A percentile compares a stretch with the other conserved stretches of the same genome.
phyloP scores from a whole-genome alignment of 2,329 filamentous ascomycete genomes.

The Exutisphaerella laricina region DNA sequence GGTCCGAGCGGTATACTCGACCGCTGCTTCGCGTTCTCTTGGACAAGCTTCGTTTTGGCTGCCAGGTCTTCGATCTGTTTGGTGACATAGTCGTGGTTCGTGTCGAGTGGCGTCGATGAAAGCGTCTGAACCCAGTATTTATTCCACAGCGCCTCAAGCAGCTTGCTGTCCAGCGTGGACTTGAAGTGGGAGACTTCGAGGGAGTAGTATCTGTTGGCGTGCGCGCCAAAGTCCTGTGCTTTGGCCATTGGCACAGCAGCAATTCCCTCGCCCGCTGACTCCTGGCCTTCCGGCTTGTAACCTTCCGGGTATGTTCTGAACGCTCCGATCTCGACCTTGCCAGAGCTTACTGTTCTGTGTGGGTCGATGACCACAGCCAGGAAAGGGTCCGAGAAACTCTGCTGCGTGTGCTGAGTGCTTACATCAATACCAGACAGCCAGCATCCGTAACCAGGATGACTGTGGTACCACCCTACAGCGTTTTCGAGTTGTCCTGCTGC shows the following conservation, averaged over 20 bases:
- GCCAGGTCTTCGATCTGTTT: slow-evolving; percentile 88
- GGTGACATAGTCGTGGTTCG: slow-evolving; percentile 86
- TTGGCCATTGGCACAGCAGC: slow-evolving; percentile 85
- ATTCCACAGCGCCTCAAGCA: slow-evolving; percentile 90
- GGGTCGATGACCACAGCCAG: slow-evolving; percentile 95
- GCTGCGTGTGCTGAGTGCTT: slow-evolving; percentile 76
- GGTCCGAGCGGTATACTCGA: slow-evolving; percentile 23
- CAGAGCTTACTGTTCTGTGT: slow-evolving; percentile 86
- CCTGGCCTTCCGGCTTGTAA: slow-evolving; percentile 52
- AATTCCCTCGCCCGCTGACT: slow-evolving; percentile 51
- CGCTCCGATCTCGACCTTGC: slow-evolving; percentile 94
- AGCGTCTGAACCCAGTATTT: slow-evolving; percentile 99
- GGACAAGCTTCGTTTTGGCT: slow-evolving; percentile 61
- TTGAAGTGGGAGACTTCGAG: slow-evolving; percentile 93
- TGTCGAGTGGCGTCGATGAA: slow-evolving; percentile 81
- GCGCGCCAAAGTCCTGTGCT: slow-evolving; percentile 91
- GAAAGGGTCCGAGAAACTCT: slow-evolving; percentile 82
- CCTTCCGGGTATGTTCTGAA: slow-evolving; percentile 83
- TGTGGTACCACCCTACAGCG: slow-evolving; percentile 96
- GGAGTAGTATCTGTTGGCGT: slow-evolving; percentile 83
- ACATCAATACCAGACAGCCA: slow-evolving; percentile 98
- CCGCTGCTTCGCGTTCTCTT: slow-evolving; percentile 32
- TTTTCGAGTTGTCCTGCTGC: slow-evolving; percentile 79
- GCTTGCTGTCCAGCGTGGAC: slow-evolving; percentile 77
- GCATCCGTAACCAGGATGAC: slow-evolving; percentile 94